A percentile compares a stretch with the other conserved stretches of the same genome.
These are phyloP conservation scores for Cutaneotrichosporon curvatum DNA, from an alignment of 1,284 basidiomycete genomes.

Conservation along the genomic window DNA sequence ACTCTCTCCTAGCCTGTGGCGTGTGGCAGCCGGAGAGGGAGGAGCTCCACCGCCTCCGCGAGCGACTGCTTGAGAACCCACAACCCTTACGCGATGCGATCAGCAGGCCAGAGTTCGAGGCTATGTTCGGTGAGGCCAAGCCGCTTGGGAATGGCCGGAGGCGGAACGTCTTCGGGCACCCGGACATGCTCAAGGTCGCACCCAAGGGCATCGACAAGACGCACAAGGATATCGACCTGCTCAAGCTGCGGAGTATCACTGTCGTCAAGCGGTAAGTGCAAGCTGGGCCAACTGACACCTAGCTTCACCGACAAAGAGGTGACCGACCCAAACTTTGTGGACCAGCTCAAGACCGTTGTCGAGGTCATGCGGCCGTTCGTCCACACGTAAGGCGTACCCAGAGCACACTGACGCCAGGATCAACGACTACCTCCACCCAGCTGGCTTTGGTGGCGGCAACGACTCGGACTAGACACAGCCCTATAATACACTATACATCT, in stretches of 20 bases:
- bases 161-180: constrained; percentile 68
- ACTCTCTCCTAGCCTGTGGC: constrained; percentile 69
- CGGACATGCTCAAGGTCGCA: constrained; percentile 75
- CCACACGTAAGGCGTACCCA: constrained; percentile 43
- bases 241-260: constrained; percentile 72
- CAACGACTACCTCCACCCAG: background rate
- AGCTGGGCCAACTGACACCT: constrained; percentile 3
- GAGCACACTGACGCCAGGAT: background rate
- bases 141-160: constrained; percentile 57
- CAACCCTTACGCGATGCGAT: constrained; percentile 61
- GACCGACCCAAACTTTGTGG: constrained; percentile 58
- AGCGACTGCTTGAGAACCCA: constrained; percentile 60
- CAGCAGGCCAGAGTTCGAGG: constrained; percentile 58
- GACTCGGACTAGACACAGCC: background rate
- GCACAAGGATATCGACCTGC: constrained; percentile 74
- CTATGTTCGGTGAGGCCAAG: constrained; percentile 62
- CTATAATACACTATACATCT: background rate
- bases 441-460: background rate
- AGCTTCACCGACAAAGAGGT: constrained; percentile 75
- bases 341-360: constrained; percentile 55
- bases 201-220: constrained; percentile 79
- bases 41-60: constrained; percentile 65
- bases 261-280: constrained; percentile 59
- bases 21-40: constrained; percentile 75
- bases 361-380: constrained; percentile 65